Evolutionary conservation across 257 asterid genomes (phyloP).

Genomic region (Rehmannia glutinosa): DNA sequence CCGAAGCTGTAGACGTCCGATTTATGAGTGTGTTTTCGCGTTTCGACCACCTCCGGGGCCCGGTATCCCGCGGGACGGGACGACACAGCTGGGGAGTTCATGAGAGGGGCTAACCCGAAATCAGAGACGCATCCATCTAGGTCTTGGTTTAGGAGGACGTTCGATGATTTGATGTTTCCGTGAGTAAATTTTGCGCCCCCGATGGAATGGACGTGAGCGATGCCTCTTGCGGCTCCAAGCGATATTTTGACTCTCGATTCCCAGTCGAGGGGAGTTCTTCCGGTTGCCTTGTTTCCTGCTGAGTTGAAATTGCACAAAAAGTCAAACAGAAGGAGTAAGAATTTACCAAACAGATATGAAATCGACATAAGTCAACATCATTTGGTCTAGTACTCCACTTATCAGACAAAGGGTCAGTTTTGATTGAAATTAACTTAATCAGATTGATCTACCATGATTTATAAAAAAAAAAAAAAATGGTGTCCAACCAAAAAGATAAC

Average conservation of each 20-base stretch:
- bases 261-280: conserved; percentile 75
- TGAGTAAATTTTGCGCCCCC: conserved; percentile 87
- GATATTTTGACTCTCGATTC: conserved; percentile 72
- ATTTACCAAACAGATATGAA: not conserved
- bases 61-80: conserved; percentile 78
- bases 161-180: conserved; percentile 84
- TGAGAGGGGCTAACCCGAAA: conserved; percentile 71
- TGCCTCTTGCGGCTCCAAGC: conserved; percentile 79
- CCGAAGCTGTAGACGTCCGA: conserved; percentile 96
- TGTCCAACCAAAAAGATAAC: too few relatives aligned
- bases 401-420: too few relatives aligned
- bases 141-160: conserved; percentile 75
- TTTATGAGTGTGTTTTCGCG: conserved; percentile 68
- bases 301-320: not conserved
- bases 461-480: too few relatives aligned
- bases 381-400: too few relatives aligned
- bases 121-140: conserved; percentile 70
- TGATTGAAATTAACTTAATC: too few relatives aligned
- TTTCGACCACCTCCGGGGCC: conserved; percentile 78
- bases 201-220: conserved; percentile 61
- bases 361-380: not conserved
- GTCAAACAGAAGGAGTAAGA: not conserved
- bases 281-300: conserved; percentile 55
- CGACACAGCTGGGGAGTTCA: conserved; percentile 65
- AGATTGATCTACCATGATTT: too few relatives aligned